Conservation (phyloP, 768 basidiomycete species). For the Baorangia bicolor region DNA sequence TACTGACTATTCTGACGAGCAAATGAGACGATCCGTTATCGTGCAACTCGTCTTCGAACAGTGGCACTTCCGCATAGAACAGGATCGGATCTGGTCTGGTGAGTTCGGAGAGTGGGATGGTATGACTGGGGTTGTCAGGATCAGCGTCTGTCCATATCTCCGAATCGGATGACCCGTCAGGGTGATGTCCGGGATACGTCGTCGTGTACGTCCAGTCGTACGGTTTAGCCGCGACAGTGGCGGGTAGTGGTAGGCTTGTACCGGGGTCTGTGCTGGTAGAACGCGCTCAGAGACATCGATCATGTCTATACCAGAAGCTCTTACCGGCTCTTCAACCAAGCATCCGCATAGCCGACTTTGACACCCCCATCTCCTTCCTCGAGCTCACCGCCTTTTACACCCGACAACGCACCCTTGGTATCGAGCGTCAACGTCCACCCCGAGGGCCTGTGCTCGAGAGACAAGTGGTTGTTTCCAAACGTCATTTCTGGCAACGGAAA, state of each 20-base stretch:
- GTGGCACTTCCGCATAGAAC: conserved; percentile 94
- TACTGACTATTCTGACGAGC: conserved; percentile 82
- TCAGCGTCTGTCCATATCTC: conserved; percentile 55
- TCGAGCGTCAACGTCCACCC: conserved; percentile 69
- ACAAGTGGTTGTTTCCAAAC: conserved; percentile 81
- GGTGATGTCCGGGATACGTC: conserved; percentile 66
- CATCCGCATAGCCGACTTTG: conserved; percentile 92
- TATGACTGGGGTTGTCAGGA: conserved; percentile 52
- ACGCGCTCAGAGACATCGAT: conserved; percentile 24
- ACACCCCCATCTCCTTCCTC: conserved; percentile 86
- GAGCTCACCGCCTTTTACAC: conserved; percentile 75
- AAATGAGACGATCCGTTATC: conserved; percentile 91
- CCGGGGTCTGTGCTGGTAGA: conserved; percentile 61
- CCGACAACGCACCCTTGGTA: conserved; percentile 62
- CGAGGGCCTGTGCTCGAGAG: conserved; percentile 60
- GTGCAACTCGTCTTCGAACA: conserved; percentile 96
- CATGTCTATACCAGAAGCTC: neutral
- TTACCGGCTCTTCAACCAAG: conserved; percentile 89
- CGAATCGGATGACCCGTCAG: conserved; percentile 12
- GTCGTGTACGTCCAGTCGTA: conserved; percentile 99
- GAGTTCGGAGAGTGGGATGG: conserved; percentile 82
- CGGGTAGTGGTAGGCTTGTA: conserved; percentile 63
- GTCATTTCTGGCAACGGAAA: conserved; percentile 96
- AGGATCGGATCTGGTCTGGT: conserved; percentile 91
- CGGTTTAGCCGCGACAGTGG: conserved; percentile 74